These are phyloP conservation scores for Cystobasidium sp. DNA, from an alignment of 1,284 basidiomycete species.

Conservation along the genomic window DNA sequence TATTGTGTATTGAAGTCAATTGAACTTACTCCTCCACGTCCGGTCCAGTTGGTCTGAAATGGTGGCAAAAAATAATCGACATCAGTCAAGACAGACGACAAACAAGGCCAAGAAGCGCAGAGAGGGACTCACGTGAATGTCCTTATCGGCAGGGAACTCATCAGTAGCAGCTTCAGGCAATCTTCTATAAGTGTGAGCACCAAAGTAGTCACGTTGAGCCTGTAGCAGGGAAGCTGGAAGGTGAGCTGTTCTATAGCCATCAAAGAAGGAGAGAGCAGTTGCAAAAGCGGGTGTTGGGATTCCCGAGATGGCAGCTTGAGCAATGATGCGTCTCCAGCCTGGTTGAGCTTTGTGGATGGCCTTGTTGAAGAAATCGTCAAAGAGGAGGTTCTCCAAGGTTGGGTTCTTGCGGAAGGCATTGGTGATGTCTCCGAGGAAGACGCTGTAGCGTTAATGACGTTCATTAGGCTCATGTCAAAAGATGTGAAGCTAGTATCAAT, in stretches of 20 bases:
- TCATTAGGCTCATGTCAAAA: background rate
- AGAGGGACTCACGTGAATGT: slow-evolving; percentile 75
- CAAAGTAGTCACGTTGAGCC: slow-evolving; percentile 89
- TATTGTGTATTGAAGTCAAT: slow-evolving; percentile 64
- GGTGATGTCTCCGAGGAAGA: slow-evolving; percentile 94
- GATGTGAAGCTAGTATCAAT: background rate
- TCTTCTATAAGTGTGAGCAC: slow-evolving; percentile 92
- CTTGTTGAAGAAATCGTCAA: slow-evolving; percentile 98
- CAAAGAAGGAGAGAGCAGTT: slow-evolving; percentile 88
- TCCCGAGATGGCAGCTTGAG: slow-evolving; percentile 96
- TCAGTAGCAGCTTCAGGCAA: slow-evolving; percentile 16
- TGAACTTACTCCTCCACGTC: slow-evolving; percentile 90
- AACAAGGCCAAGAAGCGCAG: slow-evolving; percentile 35
- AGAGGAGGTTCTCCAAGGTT: slow-evolving; percentile 88
- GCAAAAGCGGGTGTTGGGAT: slow-evolving; percentile 57
- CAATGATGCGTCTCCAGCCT: slow-evolving; percentile 96
- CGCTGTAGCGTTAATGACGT: slow-evolving; percentile 61
- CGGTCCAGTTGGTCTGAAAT: slow-evolving; percentile 62
- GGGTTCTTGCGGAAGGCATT: slow-evolving; percentile 85
- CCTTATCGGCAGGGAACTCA: slow-evolving; percentile 64
- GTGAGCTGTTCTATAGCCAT: slow-evolving; percentile 86
- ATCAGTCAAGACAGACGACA: background rate
- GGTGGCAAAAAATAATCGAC: background rate
- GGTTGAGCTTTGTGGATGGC: slow-evolving; percentile 73
- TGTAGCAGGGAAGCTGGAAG: slow-evolving; percentile 90